phyloP scores from a whole-genome alignment of 495 filamentous ascomycete genomes.

The Glarea lozoyensis region DNA sequence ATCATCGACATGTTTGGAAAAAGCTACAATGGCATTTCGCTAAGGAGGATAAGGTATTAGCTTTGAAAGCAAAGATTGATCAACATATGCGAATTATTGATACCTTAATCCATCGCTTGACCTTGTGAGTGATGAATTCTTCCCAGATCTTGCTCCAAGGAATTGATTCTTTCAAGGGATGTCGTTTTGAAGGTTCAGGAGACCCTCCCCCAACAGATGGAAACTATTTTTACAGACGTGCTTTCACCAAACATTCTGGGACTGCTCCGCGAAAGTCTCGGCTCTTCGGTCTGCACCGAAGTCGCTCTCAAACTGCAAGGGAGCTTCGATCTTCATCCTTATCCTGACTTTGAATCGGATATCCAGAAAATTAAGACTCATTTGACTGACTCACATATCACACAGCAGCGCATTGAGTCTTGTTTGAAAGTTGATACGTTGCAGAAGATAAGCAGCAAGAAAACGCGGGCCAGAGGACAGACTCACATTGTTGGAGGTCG shows the following conservation, averaged over 20 bases:
- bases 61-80: conserved; percentile 3
- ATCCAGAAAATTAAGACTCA: not conserved
- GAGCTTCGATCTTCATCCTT: not conserved
- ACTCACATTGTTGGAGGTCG: too few species aligned
- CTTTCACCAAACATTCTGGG: too few species aligned
- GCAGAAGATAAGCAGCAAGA: too few species aligned
- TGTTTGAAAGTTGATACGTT: too few species aligned
- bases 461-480: too few species aligned
- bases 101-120: conserved; percentile 2
- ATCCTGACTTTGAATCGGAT: too few species aligned
- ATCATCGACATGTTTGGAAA: conserved; percentile 1
- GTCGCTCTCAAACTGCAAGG: not conserved
- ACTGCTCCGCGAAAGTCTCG: too few species aligned
- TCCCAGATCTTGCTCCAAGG: not conserved
- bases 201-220: not conserved
- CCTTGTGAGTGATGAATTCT: not conserved
- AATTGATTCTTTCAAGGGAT: not conserved
- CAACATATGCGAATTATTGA: conserved; percentile 7
- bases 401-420: not conserved
- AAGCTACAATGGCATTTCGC: conserved; percentile 9
- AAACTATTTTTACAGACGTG: not conserved
- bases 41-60: conserved; percentile 5
- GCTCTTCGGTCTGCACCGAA: not conserved
- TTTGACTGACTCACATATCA: not conserved
- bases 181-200: not conserved